Evolutionary conservation across 2,329 filamentous ascomycete genomes (phyloP).

Genomic region (Colletotrichum sp.): DNA sequence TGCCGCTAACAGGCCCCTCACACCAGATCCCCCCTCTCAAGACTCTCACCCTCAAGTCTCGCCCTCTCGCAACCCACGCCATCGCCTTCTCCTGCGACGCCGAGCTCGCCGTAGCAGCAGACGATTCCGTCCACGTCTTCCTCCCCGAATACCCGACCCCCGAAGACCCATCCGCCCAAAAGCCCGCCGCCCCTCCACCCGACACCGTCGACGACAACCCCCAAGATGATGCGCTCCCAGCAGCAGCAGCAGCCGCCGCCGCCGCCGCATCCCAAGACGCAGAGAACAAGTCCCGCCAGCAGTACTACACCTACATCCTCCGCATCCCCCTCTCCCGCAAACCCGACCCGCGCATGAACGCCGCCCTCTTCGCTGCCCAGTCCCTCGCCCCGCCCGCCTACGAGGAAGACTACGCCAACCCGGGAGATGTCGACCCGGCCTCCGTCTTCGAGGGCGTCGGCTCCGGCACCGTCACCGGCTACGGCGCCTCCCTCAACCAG

Average conservation of each 20-base stretch:
- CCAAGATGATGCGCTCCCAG: constrained; percentile 18
- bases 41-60: constrained; percentile 45
- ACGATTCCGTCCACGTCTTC: constrained; percentile 58
- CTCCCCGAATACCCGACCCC: constrained; percentile 47
- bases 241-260: constrained; percentile 22
- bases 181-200: constrained; percentile 8
- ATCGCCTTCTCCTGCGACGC: constrained; percentile 61
- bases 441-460: constrained; percentile 44
- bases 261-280: background rate
- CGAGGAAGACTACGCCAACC: constrained; percentile 8
- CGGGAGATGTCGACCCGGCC: constrained; percentile 25
- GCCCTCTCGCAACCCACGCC: constrained; percentile 47
- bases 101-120: constrained; percentile 61
- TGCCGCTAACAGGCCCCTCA: background rate
- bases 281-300: constrained; percentile 24
- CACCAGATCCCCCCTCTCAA: constrained; percentile 51
- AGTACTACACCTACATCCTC: constrained; percentile 36
- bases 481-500: constrained; percentile 59
- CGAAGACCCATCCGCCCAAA: constrained; percentile 5
- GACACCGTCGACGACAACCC: constrained; percentile 26
- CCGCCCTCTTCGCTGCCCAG: constrained; percentile 44
- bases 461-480: constrained; percentile 47
- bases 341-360: constrained; percentile 50
- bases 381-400: constrained; percentile 36
- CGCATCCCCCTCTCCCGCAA: constrained; percentile 36